Percentiles rank a stretch among this genome's conserved stretches.
Conservation (phyloP, 2,329 filamentous ascomycete genomes). For the Aspergillus carbonarius region DNA sequence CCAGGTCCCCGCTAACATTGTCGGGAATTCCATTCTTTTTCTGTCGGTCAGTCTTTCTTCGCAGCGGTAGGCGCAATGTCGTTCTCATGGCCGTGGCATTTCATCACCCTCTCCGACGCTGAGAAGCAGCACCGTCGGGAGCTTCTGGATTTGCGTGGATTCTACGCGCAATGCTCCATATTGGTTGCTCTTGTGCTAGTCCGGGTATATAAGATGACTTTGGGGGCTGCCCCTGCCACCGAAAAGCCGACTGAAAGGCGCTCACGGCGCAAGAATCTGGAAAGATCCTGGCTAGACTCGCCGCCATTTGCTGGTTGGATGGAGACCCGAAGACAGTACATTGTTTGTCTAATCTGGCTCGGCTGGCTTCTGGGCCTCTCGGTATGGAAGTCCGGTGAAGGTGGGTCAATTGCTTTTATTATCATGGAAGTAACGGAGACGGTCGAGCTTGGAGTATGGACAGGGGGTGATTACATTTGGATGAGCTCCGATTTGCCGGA, state of each 20-base stretch:
- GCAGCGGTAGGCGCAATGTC: conserved; percentile 19
- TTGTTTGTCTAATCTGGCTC: conserved; percentile 51
- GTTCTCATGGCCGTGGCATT: conserved; percentile 50
- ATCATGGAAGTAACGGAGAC: neutral
- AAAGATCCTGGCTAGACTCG: conserved; percentile 47
- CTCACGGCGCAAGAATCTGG: conserved; percentile 6
- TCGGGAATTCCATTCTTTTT: no score
- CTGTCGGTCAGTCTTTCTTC: neutral
- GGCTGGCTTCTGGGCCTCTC: conserved; percentile 54
- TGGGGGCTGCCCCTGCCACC: conserved; percentile 1
- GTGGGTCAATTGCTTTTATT: conserved; percentile 37
- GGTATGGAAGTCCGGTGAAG: conserved; percentile 53
- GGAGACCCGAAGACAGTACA: conserved; percentile 54
- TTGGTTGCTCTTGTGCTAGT: conserved; percentile 46
- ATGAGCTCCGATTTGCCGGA: neutral
- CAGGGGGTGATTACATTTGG: neutral
- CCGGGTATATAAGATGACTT: conserved; percentile 29
- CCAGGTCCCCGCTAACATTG: neutral
- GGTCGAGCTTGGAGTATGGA: neutral
- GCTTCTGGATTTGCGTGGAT: conserved; percentile 55
- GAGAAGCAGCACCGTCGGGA: conserved; percentile 53
- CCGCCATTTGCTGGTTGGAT: conserved; percentile 42
- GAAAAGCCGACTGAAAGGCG: conserved; percentile 1
- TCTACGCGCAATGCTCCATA: conserved; percentile 56
- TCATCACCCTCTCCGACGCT: conserved; percentile 50